phyloP scores from a whole-genome alignment of 1,139 yeast genomes.

The Kurtzmaniella quercitrusa region DNA sequence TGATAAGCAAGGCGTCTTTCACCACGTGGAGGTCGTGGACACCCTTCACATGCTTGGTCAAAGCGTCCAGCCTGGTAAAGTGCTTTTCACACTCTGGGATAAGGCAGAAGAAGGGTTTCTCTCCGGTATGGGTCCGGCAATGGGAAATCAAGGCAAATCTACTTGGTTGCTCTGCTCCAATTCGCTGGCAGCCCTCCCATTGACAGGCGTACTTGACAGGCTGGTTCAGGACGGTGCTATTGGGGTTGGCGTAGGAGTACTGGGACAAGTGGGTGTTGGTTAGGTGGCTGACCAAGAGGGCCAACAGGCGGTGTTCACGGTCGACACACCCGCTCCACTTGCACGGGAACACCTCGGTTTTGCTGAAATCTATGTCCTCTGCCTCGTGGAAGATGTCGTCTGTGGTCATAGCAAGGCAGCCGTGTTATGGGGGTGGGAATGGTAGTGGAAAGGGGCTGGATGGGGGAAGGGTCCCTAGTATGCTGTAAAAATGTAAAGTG shows the following conservation, averaged over 20 bases:
- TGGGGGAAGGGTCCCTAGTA: no score
- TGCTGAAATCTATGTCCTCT: constrained; percentile 5
- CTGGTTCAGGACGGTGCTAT: constrained; percentile 10
- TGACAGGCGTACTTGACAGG: constrained; percentile 49
- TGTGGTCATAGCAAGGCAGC: background rate
- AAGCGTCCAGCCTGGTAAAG: constrained; percentile 57
- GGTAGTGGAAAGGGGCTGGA: no score
- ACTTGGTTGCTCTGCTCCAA: constrained; percentile 53
- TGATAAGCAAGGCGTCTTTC: constrained; percentile 29
- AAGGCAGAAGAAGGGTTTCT: constrained; percentile 63
- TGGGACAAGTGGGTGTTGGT: constrained; percentile 27
- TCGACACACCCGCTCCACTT: constrained; percentile 32
- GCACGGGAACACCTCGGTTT: constrained; percentile 15
- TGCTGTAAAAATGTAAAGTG: no score
- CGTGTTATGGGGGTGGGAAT: background rate
- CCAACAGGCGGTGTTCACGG: constrained; percentile 16
- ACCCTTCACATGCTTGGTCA: constrained; percentile 59
- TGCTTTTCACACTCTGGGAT: constrained; percentile 66
- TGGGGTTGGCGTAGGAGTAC: constrained; percentile 11
- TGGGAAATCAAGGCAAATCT: constrained; percentile 60
- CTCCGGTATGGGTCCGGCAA: constrained; percentile 63
- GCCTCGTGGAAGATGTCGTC: constrained; percentile 8
- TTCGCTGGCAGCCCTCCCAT: constrained; percentile 59
- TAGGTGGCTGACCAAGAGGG: constrained; percentile 31
- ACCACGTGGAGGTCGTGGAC: constrained; percentile 51